Base-by-base conservation (phyloP, 352 stramenopile species). In the Hyaloperonospora arabidopsidis region DNA sequence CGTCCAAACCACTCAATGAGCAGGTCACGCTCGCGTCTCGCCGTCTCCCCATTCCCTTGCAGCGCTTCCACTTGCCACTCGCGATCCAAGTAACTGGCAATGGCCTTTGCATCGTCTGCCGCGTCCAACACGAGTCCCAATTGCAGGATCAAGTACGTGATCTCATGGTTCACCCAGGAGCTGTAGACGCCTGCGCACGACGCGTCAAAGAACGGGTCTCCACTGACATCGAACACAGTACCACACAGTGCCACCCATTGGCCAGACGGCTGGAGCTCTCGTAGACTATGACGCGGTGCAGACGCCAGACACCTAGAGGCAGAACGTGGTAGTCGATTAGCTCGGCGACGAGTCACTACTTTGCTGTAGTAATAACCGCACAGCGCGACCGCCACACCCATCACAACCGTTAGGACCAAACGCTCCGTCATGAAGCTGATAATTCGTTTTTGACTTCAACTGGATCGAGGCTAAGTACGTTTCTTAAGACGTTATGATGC, bases 221-320 rank as follows among this genome's bases (percentile, higher is more conserved):
- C 64, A 25, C 62, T 32, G 32, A 87, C 70, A 39, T 84, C 60
- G 38, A 87, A 84, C 3, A 62, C 65, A 10, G 71, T 76, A 14
- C 73, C 76, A 29, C 71, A 83, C 23, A 87, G 45, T 18, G 72
- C 70, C 23, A 87, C 76, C 73, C 76, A 87, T 6, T 22, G 34
- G 3, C 34, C 57, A 44, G 54, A 47, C 21, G 3, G 8, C 14
- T 57, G 70, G 51, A 86, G 51, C 36, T 68, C 63, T 7, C 11
- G 43, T 43, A 79, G 51, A 38, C 48, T 32, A 12, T 55, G 21
- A 32, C 57, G 59, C 23, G 45, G 59, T n/a, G 46, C 65, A 44
- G 45, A 23, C 7, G 47, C 56, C 6, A 72, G 40, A 21, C 21
- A 29, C 8, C 29, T 0, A 6, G 59, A 43, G 38, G 36, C 22